These are phyloP conservation scores for Daldinia decipiens DNA, from an alignment of 495 filamentous ascomycete genomes.

Conservation along the genomic window DNA sequence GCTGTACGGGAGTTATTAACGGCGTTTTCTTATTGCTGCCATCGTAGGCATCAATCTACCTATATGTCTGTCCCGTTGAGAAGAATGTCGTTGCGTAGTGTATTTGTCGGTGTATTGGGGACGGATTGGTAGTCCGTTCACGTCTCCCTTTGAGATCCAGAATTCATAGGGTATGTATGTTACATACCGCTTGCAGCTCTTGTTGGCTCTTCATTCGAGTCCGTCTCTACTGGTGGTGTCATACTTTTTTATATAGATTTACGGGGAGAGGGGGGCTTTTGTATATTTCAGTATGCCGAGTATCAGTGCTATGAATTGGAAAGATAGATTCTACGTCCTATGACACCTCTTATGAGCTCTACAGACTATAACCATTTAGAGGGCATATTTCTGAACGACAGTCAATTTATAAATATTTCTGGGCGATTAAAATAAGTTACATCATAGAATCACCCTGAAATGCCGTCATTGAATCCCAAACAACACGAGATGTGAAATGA, in stretches of 20 bases:
- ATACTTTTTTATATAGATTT: constrained; percentile 7
- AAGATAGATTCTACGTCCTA: not conserved
- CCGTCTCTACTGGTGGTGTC: constrained; percentile 1
- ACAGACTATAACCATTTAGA: not conserved
- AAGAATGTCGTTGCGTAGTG: constrained; percentile 2
- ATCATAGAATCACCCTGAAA: not conserved
- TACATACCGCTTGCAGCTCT: not conserved
- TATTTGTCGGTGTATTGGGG: not conserved
- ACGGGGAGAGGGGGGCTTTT: not conserved
- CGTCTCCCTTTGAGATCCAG: not conserved
- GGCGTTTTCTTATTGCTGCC: constrained; percentile 12
- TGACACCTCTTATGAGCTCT: not conserved
- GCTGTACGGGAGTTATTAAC: constrained; percentile 21
- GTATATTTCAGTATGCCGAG: constrained; percentile 23
- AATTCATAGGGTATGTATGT: not conserved
- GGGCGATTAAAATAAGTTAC: not conserved
- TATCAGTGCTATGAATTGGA: constrained; percentile 11
- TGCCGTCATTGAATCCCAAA: not conserved
- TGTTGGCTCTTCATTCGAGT: constrained; percentile 10
- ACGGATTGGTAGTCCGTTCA: not conserved
- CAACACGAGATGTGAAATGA: not conserved
- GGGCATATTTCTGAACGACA: not conserved
- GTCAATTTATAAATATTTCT: not conserved
- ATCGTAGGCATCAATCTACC: not conserved
- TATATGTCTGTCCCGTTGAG: constrained; percentile 2